phyloP scores from a whole-genome alignment of 2,329 filamentous ascomycete genomes.

The Colletotrichum aenigma region DNA sequence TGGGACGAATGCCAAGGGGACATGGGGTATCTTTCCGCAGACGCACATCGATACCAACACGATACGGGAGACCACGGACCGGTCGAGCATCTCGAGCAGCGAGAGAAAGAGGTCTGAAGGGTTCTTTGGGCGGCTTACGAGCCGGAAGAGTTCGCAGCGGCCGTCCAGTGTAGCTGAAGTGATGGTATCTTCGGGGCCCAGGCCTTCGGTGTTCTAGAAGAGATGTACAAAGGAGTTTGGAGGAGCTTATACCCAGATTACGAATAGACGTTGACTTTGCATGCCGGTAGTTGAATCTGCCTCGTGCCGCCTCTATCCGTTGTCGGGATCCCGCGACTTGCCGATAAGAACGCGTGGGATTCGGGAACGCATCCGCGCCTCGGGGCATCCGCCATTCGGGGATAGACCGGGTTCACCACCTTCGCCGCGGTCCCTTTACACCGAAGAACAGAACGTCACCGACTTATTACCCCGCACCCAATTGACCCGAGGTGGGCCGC shows the following conservation, averaged over 20 bases:
- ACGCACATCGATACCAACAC: conserved; percentile 52
- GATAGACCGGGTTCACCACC: neutral
- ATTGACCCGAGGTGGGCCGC: conserved; percentile 19
- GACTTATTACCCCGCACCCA: conserved; percentile 18
- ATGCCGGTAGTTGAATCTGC: neutral
- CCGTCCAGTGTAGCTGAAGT: conserved; percentile 34
- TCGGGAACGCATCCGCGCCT: neutral
- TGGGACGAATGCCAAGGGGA: conserved; percentile 55
- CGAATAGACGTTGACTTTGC: neutral
- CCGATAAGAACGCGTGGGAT: neutral
- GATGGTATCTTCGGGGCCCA: neutral
- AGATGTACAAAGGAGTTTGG: neutral
- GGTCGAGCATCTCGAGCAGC: conserved; percentile 33
- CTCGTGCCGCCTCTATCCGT: neutral
- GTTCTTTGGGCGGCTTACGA: conserved; percentile 38
- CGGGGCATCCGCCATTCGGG: neutral
- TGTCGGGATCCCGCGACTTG: neutral
- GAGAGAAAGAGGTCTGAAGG: conserved; percentile 38
- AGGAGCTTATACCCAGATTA: neutral
- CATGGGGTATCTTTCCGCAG: conserved; percentile 57
- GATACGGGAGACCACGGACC: conserved; percentile 39
- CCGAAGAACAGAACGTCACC: conserved; percentile 11
- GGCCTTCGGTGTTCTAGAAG: neutral
- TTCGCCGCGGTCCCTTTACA: neutral
- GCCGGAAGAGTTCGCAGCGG: conserved; percentile 31